Evolutionary conservation across 2,329 filamentous ascomycete species (phyloP), one percentile per base, ranked within the genome.

Genomic region (Cercospora beticola): DNA sequence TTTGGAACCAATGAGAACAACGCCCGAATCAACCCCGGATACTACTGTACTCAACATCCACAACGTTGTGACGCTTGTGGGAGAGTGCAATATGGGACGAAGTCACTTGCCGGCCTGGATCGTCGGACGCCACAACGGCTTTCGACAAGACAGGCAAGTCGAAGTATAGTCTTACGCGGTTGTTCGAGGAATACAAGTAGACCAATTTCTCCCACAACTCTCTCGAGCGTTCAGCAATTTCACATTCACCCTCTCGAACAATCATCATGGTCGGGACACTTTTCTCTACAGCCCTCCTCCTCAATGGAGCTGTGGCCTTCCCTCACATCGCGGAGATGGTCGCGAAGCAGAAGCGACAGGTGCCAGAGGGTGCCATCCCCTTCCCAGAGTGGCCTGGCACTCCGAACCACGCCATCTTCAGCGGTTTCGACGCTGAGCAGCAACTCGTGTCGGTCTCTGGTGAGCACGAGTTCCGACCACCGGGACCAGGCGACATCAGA

Each of bases 371-470:
- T n/a, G 64, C 40, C 10, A 61, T 69, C 4, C 64, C 70, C 5
- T 74, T 74, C 64, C 73, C 73, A 62, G 72, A 74, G 30, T 74
- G 52, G 52, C 73, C 73, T 40, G 73, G 73, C 16, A 36, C 63
- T 3, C 73, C 73, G 12, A 18, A 31, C 10, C 73, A 74, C 56
- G 73, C 72, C 10, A 28, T 59, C 1, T 74, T 72, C 64, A 64
- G 68, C 69, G 64, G 68, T 8, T 78, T 78, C 66, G 73, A 78
- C 60, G 70, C 76, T 7, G 70, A 61, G 2, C 52, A 71, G 14
- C 76, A 78, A 58, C 70, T 70, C 18, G 70, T 78, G 30, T 73
- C 71, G 21, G 72, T 67, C 12, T 71, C 72, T 31, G 76, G 76
- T n/a, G 67, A 72, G 1, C 71, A 77, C 60, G 74, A 69, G 21